These are phyloP conservation scores for Solanum tarapatanum DNA, from an alignment of 257 asterid genomes.

Conservation along the genomic window DNA sequence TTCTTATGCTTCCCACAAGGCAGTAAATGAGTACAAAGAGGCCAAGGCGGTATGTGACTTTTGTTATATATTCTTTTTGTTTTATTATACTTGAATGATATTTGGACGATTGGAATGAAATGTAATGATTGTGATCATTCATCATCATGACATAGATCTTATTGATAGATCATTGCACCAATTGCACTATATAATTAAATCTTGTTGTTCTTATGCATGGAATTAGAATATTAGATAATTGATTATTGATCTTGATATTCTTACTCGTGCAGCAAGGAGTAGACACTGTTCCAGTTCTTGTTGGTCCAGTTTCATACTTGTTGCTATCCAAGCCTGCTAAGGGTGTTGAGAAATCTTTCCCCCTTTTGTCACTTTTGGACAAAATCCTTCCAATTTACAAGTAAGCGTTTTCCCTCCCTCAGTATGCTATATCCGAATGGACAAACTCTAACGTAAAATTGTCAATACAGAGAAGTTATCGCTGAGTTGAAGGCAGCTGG, in stretches of 20 bases:
- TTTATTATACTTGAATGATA: too few species aligned
- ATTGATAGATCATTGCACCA: not conserved
- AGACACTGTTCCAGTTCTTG: constrained; percentile 37
- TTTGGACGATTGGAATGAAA: not conserved
- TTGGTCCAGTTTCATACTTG: constrained; percentile 48
- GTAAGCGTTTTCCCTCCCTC: not conserved
- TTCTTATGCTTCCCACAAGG: constrained; percentile 28
- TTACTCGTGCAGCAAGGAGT: constrained; percentile 29
- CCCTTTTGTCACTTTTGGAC: constrained; percentile 33
- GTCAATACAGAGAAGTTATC: constrained; percentile 27
- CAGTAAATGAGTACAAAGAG: constrained; percentile 20
- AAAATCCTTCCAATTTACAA: constrained; percentile 43
- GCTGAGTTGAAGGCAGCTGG: constrained; percentile 40
- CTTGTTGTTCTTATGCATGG: not conserved
- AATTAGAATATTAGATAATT: not conserved
- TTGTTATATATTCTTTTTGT: not conserved
- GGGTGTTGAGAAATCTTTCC: constrained; percentile 36
- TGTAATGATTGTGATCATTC: not conserved
- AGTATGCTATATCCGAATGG: not conserved
- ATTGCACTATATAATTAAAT: not conserved
- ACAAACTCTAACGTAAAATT: not conserved
- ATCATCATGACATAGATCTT: not conserved
- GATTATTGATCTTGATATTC: not conserved
- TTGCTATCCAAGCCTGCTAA: constrained; percentile 42
- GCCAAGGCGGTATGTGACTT: constrained; percentile 21